Percentiles rank a stretch among this genome's conserved stretches.
phyloP scores from a whole-genome alignment of 306 rosid species.

The Sicyos edulis region DNA sequence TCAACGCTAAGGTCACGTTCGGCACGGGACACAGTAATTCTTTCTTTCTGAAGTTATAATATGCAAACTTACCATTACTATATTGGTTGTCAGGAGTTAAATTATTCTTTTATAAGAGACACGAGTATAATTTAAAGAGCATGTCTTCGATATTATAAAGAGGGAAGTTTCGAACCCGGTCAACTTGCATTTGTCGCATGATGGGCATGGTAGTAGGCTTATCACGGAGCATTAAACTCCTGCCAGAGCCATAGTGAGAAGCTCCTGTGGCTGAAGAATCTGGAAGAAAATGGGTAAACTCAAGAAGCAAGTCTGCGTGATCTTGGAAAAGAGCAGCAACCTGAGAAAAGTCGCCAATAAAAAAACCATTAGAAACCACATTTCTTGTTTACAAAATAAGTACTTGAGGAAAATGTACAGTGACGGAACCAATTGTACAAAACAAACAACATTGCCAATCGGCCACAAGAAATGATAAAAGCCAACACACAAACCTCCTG shows the following conservation, averaged over 20 bases:
- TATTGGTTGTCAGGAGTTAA: neutral
- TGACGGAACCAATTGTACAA: constrained; percentile 20
- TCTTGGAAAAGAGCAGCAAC: constrained; percentile 80
- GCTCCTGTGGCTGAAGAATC: constrained; percentile 63
- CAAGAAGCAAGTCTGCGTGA: constrained; percentile 75
- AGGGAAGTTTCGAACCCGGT: constrained; percentile 51
- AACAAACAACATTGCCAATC: neutral
- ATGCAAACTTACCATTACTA: constrained; percentile 20
- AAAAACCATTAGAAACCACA: constrained; percentile 16
- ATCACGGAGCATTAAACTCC: constrained; percentile 64
- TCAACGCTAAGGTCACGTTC: constrained; percentile 88
- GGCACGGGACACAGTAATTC: constrained; percentile 50
- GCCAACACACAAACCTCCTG: constrained; percentile 61
- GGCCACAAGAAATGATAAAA: neutral
- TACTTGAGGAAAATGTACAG: neutral
- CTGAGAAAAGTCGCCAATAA: constrained; percentile 40
- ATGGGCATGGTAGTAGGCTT: constrained; percentile 74
- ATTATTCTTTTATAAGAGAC: neutral
- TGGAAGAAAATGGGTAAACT: constrained; percentile 87
- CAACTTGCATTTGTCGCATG: constrained; percentile 57
- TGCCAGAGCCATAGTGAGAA: constrained; percentile 47
- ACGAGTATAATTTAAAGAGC: neutral
- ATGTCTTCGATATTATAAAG: neutral
- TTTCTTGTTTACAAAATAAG: no score
- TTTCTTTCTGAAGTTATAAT: constrained; percentile 58